Base-by-base conservation (phyloP, 2,329 filamentous ascomycete species). In the Botrytis elliptica region DNA sequence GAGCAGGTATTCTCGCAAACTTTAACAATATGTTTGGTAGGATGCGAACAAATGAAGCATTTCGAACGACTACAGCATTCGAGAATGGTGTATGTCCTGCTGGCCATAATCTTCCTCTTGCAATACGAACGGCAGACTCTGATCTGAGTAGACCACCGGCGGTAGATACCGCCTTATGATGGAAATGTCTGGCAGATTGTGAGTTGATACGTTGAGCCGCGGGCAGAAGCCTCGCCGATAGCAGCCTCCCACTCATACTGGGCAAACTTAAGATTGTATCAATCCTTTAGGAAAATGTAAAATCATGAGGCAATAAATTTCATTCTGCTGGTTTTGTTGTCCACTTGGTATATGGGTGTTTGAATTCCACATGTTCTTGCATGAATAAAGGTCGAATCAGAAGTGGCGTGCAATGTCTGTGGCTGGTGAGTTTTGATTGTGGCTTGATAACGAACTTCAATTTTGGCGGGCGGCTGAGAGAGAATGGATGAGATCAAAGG, bases 1-100 rank as follows among this genome's bases (percentile, higher is more conserved):
- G 92, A 74, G 96, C 96, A 33, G 96, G 96, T 72, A 97, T 86
- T 73, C 94, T 90, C 52, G 91, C 88, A 78, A 99, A 92, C 85
- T 98, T 99, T 80, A 96, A 84, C n/a, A 96, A 90, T 69, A 99
- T 87, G 81, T 93, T 95, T 2, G 97, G 97, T 46, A 99, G 85
- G 75, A 91, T 86, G 67, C 90, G 85, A 62, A 84, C 87, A 78
- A 91, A 92, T 10, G 89, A 91, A 38, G 86, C 89, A 81, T 91
- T 91, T 73, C 90, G 87, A 16, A 87, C 86, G 66, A 86, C 85
- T 65, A 91, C 89, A 55, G 88, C 88, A 85, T 97, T 97, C 83
- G 97, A 95, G 78, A 97, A 93, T 36, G 91, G 88, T 80, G 93
- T 96, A 69, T 87, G 84, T 55, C 92, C 92, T 20, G 91, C 86